Base-by-base conservation (phyloP, 2,329 filamentous ascomycete species). In the Cyphellophora europaea region DNA sequence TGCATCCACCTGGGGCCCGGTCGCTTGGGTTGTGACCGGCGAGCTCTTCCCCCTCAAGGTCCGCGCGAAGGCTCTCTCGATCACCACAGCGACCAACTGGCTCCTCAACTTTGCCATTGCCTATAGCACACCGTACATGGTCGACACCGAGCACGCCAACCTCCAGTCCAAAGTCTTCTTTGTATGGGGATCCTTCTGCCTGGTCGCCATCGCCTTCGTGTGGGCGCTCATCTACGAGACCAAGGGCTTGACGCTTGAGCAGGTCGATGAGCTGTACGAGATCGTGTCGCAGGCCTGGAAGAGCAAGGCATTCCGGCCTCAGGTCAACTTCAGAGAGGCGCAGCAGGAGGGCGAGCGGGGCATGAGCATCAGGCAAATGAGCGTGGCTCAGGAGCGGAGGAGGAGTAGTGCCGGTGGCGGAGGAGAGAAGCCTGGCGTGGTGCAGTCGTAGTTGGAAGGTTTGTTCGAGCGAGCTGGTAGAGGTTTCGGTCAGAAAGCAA, bases 1-100 rank as follows among this genome's bases (percentile, higher is more conserved):
- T 59, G 86, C 85, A 40, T 78, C 72, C 40, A 93, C 85, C 44
- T 93, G 85, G 85, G 86, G 86, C 35, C 84, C 85, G 5, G 79
- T 65, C 32, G 71, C 58, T 3, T 63, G 62, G 56, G 42, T 64
- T 27, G 62, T 61, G 56, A 32, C 55, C 54, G 5, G 53, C 54
- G 62, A 65, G 41, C 58, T 63, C 40, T 61, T 62, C 38, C 59
- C 61, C 2, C 43, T 59, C 6, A 51, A 56, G 28, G 50, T 56
- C 18, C 52, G 57, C 11, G 52, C 55, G 19, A 56, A 56, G 29
- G 55, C 50, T 5, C 48, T 59, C 4, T 49, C 50, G 5, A 38
- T 61, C 10, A 43, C 56, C 2, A 60, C 57, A 2, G 49, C 51
- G 10, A 52, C 51, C 27, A 60, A 61, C 42, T 62, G 58, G 40